Evolutionary conservation across 768 basidiomycete species (phyloP), one percentile per base, ranked within the genome.

Genomic region (Trametes elegans): DNA sequence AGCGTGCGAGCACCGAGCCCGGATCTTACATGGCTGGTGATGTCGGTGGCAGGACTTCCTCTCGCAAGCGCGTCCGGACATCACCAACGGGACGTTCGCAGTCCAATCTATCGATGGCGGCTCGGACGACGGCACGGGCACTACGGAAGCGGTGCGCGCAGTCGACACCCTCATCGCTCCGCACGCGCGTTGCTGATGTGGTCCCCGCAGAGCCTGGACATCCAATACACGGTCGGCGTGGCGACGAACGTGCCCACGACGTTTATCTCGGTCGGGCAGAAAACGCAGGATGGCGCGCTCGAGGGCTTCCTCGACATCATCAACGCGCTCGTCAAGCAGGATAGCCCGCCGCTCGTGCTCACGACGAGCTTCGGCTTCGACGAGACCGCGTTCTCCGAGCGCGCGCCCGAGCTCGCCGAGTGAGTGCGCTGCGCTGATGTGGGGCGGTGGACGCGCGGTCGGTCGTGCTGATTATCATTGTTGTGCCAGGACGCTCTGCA

Each of bases 111-210:
- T 71, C 4, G 69, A 71, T 41, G 69, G 65, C 10, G 70, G 70
- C 24, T 29, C 43, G 9, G 64, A 71, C 57, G 10, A 57, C 24
- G 86, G 87, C 6, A 67, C 69, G 60, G 53, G 47, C 10, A 39
- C 40, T 4, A 49, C 48, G 7, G 54, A 67, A 19, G 67, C 69
- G 65, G 70, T 47, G 53, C 61, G 52, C 68, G 62, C 46, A 60
- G 13, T 7, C n/a, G 18, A 27, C 41, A 27, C 5, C 6, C 7
- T 7, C 26, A 11, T 5, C 41, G 41, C 11, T 21, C 3, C 40
- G 14, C 85, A 24, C 84, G 85, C 87, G 14, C 13, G 38, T n/a
- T 13, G 19, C 18, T 13, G n/a, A n/a, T n/a, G n/a, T n/a, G n/a
- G n/a, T 27, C 7, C 26, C 5, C 13, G 27, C 45, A 69, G 69